Base-by-base conservation (phyloP, 495 filamentous ascomycete genomes). In the Jackrogersella multiformis region DNA sequence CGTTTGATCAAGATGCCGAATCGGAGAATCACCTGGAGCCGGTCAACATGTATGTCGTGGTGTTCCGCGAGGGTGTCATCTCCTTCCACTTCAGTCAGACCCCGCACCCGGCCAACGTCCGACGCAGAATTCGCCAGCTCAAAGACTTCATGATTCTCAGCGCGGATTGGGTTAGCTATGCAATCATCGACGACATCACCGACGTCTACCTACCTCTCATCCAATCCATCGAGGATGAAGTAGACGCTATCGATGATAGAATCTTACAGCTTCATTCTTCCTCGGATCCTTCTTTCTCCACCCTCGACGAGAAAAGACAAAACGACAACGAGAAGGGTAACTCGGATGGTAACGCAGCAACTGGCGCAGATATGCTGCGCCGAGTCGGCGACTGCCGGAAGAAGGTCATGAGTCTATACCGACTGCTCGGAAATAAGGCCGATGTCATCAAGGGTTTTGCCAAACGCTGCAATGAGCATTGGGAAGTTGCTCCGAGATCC, bases 371-470 rank as follows among this genome's bases (percentile, higher is more conserved):
- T 73, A 96, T 97, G 92, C 85, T 97, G 35, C 87, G 91, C 16
- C 89, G 91, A 2, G 91, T 97, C 3, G 95, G 95, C 32, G 93
- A 96, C 73, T 96, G 93, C 74, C 86, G 95, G 48, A 97, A 97
- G 83, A 96, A 92, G 75, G 95, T 97, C 66, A 98, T 98, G 95
- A 87, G 87, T 48, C 80, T 98, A 61, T 97, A 97, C 75, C 85
- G 95, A 30, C 83, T 99, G 42, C 82, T 99, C 18, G 95, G 95
- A 68, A 97, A 95, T 77, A 99, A 99, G 80, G 95, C 94, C 8
- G 95, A 99, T 70, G 95, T 99, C 23, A 97, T 99, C 79, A 97
- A 97, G 80, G 93, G 95, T 1, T 97, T 99, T 66, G 95, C 95
- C n/a, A 99, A 99, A 80, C 84, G 95, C 16, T 99, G 95, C 77